These are phyloP conservation scores for Neofusicoccum cordaticola DNA, from an alignment of 2,329 filamentous ascomycete genomes.

Conservation along the genomic window DNA sequence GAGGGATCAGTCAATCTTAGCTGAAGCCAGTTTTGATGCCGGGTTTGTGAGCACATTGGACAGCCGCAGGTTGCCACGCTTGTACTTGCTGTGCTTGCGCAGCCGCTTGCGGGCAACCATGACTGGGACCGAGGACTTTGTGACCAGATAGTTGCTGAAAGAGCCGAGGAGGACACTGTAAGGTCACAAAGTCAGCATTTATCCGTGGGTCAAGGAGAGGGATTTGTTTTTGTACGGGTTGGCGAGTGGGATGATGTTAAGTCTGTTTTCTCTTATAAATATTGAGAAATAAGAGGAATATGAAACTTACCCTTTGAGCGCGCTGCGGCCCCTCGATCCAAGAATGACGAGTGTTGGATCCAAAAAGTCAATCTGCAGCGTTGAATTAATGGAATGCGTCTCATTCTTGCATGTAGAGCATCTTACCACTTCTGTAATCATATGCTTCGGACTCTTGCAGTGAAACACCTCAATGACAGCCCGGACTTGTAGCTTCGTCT, in stretches of 20 bases:
- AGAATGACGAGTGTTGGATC: conserved; percentile 90
- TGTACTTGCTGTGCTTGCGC: conserved; percentile 80
- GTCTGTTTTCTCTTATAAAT: no score
- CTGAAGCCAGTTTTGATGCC: conserved; percentile 63
- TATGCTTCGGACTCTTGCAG: conserved; percentile 94
- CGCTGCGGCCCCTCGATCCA: conserved; percentile 85
- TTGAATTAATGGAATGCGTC: neutral
- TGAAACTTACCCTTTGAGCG: conserved; percentile 76
- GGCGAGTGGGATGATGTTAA: no score
- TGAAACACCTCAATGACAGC: conserved; percentile 96
- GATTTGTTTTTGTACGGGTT: no score
- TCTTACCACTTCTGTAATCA: conserved; percentile 84
- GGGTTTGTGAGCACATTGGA: conserved; percentile 79
- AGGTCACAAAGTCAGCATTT: neutral
- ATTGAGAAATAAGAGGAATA: neutral
- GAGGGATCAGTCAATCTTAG: conserved; percentile 67
- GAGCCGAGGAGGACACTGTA: conserved; percentile 85
- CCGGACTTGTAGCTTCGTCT: conserved; percentile 87
- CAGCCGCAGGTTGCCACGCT: conserved; percentile 66
- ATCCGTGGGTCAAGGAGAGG: neutral
- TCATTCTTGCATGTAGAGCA: neutral
- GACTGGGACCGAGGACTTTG: conserved; percentile 92
- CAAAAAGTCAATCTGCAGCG: conserved; percentile 72
- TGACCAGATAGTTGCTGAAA: conserved; percentile 96
- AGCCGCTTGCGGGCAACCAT: conserved; percentile 95